A percentile compares a stretch with the other conserved stretches of the same genome.
Conservation (phyloP, 1,284 basidiomycete species). For the Vanrija humicola region DNA sequence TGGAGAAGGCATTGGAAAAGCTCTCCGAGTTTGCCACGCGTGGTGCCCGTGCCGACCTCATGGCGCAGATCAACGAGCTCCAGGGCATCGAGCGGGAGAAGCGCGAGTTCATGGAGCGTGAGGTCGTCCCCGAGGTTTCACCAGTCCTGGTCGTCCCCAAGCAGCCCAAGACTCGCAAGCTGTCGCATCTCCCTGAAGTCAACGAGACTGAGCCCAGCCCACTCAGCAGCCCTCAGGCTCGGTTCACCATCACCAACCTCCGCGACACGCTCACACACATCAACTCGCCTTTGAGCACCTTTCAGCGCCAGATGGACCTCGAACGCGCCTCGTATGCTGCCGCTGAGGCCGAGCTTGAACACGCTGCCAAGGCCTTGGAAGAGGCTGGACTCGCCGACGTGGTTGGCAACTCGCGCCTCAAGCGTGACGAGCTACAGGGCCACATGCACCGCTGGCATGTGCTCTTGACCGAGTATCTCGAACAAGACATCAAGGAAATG, state of each 20-base stretch:
- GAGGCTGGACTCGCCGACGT: constrained; percentile 57
- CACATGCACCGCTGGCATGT: constrained; percentile 88
- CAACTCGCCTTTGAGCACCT: constrained; percentile 58
- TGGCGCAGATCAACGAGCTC: constrained; percentile 20
- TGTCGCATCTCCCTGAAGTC: constrained; percentile 4
- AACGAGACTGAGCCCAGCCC: background rate
- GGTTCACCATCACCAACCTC: constrained; percentile 59
- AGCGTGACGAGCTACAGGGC: constrained; percentile 59
- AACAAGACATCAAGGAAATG: constrained; percentile 58
- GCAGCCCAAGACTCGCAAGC: constrained; percentile 4
- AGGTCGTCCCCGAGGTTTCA: constrained; percentile 33
- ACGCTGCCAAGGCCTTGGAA: constrained; percentile 61
- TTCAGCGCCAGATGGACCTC: constrained; percentile 71
- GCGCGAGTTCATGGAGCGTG: constrained; percentile 23
- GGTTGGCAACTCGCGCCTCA: constrained; percentile 46
- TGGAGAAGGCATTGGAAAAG: constrained; percentile 28
- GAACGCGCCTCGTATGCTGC: constrained; percentile 82
- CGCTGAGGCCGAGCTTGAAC: constrained; percentile 66
- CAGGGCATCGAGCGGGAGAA: constrained; percentile 22
- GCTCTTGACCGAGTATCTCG: constrained; percentile 59
- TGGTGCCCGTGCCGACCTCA: constrained; percentile 16
- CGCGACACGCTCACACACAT: constrained; percentile 63
- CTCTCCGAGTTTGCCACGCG: constrained; percentile 22
- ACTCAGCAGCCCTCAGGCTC: constrained; percentile 14
- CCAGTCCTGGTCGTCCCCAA: constrained; percentile 27